Evolutionary conservation across 2,329 filamentous ascomycete genomes (phyloP).

Genomic region (Parastagonospora nodorum): DNA sequence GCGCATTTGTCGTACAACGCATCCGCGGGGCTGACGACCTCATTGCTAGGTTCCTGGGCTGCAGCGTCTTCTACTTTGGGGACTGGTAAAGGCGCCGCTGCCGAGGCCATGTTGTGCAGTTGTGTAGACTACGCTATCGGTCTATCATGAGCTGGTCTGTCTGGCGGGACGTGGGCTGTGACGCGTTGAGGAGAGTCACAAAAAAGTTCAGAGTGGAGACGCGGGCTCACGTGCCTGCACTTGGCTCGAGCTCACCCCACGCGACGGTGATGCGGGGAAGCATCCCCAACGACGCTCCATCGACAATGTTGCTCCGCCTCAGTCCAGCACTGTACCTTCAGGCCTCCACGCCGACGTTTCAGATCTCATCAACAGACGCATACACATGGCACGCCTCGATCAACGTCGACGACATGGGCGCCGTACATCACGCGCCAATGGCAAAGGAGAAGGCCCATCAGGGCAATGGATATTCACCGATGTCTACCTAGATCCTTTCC

Average conservation of each 20-base stretch:
- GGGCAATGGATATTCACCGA: too few relatives aligned
- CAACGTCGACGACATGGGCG: too few relatives aligned
- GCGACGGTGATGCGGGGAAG: too few relatives aligned
- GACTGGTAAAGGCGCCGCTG: slow-evolving; percentile 19
- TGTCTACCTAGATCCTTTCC: too few relatives aligned
- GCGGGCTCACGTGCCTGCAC: slow-evolving; percentile 5
- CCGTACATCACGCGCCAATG: too few relatives aligned
- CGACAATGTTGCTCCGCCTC: too few relatives aligned
- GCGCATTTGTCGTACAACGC: slow-evolving; percentile 47
- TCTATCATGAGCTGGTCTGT: slow-evolving; percentile 26
- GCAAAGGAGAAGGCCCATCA: too few relatives aligned
- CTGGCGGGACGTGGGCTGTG: slow-evolving; percentile 1
- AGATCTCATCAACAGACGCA: too few relatives aligned
- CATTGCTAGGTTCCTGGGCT: slow-evolving; percentile 8
- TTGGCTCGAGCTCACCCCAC: not conserved
- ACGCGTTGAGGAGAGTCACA: not conserved
- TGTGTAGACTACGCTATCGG: slow-evolving; percentile 14
- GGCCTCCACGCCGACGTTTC: too few relatives aligned
- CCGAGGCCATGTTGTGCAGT: slow-evolving; percentile 27
- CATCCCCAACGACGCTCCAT: too few relatives aligned
- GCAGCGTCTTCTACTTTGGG: slow-evolving; percentile 25
- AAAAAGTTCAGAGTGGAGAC: slow-evolving; percentile 1
- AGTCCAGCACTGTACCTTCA: too few relatives aligned
- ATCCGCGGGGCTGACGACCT: slow-evolving; percentile 30
- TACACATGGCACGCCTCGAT: too few relatives aligned